These are phyloP conservation scores for Glebionis coronaria DNA, from an alignment of 129 eudicot species.

Conservation along the genomic window DNA sequence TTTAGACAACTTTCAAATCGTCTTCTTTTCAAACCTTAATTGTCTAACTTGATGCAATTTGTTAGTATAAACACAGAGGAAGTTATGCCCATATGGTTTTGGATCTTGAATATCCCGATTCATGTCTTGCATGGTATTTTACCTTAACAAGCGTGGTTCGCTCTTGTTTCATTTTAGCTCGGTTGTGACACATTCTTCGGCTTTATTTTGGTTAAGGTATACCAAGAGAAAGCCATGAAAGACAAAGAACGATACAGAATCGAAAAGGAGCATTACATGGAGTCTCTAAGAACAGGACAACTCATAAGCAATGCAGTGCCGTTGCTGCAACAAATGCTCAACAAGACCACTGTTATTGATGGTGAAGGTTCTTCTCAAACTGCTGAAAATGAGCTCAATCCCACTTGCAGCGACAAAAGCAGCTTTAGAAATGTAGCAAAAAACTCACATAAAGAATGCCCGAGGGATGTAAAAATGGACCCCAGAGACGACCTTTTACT, in stretches of 20 bases:
- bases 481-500: background rate
- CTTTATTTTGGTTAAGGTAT: slow-evolving; percentile 42
- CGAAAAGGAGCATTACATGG: slow-evolving; percentile 61
- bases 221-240: slow-evolving; percentile 63
- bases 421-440: slow-evolving; percentile 25
- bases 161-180: background rate
- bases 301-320: slow-evolving; percentile 30
- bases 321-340: slow-evolving; percentile 35
- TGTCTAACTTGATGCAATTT: no score
- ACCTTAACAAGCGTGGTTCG: background rate
- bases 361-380: slow-evolving; percentile 31
- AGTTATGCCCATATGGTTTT: background rate
- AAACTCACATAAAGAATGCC: slow-evolving; percentile 23
- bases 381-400: slow-evolving; percentile 34
- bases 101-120: slow-evolving; percentile 2
- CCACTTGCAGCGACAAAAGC: slow-evolving; percentile 35
- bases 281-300: slow-evolving; percentile 41
- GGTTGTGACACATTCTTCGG: background rate
- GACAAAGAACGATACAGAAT: slow-evolving; percentile 72
- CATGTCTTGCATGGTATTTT: background rate
- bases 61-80: no score
- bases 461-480: background rate
- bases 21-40: background rate
- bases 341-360: slow-evolving; percentile 25
- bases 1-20: background rate